These are phyloP conservation scores for Daldinia bambusicola DNA, from an alignment of 495 filamentous ascomycete species.

Conservation along the genomic window DNA sequence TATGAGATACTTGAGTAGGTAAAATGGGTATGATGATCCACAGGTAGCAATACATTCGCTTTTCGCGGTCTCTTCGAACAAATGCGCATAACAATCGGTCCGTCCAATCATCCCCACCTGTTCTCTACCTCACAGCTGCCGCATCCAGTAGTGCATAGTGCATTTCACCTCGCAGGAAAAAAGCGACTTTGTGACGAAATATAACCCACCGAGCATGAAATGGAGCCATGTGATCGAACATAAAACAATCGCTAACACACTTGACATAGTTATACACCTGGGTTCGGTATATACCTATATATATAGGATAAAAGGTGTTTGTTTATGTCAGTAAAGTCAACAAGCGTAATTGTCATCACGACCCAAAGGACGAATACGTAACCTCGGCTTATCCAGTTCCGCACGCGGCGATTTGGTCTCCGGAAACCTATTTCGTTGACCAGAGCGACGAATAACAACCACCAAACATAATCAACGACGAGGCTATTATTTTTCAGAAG, in stretches of 20 bases:
- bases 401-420: constrained; percentile 38
- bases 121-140: not conserved
- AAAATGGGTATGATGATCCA: constrained; percentile 2
- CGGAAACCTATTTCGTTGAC: constrained; percentile 27
- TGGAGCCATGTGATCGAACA: constrained; percentile 4
- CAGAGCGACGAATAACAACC: constrained; percentile 26
- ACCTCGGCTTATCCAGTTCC: constrained; percentile 39
- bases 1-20: not conserved
- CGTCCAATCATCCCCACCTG: not conserved
- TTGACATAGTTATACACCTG: not conserved
- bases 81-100: not conserved
- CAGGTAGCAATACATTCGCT: constrained; percentile 2
- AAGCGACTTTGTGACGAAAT: constrained; percentile 5
- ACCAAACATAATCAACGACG: constrained; percentile 7
- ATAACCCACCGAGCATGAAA: not conserved
- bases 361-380: constrained; percentile 35
- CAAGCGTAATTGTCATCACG: not conserved
- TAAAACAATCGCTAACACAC: not conserved
- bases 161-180: constrained; percentile 1
- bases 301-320: not conserved
- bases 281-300: not conserved
- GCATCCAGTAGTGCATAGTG: no score
- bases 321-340: not conserved
- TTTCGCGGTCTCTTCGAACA: constrained; percentile 2
- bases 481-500: constrained; percentile 18